Base-by-base conservation (phyloP, 2,329 filamentous ascomycete species). In the Laburnicola sp. region DNA sequence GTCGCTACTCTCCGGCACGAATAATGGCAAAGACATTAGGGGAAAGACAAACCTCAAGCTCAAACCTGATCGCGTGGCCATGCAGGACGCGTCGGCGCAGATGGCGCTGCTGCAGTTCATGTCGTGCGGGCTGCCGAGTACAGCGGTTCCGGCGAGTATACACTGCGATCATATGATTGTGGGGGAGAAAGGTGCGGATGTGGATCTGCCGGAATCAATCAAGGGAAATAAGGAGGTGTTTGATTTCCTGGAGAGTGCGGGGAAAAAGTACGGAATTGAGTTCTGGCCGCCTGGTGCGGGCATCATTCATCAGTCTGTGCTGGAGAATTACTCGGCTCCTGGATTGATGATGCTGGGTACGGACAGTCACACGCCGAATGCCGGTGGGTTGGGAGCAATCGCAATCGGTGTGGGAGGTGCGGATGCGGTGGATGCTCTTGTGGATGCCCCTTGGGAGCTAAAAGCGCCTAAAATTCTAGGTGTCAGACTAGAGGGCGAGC, bases 121-220 rank as follows among this genome's bases (percentile, higher is more conserved):
- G 93, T 90, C 89, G 26, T 99, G 94, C 75, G 89, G 91, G 48
- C 82, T 99, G 47, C 88, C 88, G 26, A 85, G 85, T 53, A 96
- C 94, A 2, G 92, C 92, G 7, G 93, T 99, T 43, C 94, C 94
- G 8, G 93, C 94, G 42, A 97, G 92, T 73, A 97, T 97, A 63
- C 94, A 99, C 78, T 99, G 94, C 76, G 94, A 99, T 78, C 94
- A 99, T 75, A 87, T 99, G 86, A 97, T 99, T 76, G 93, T 97
- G 27, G 94, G 93, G 50, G 87, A 95, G 75, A 88, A 86, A 70
- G 94, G 94, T 52, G 94, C 93, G 31, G 87, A 93, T 65, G 83
- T 85, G 23, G 94, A 99, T 76, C 77, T 99, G 56, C 84, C 87
- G 26, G 84, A 87, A 28, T 94, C 91, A 36, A 95, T 99, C 56